A percentile compares a stretch with the other conserved stretches of the same genome.
phyloP scores from a whole-genome alignment of 2,329 filamentous ascomycete genomes.

The Phaeophleospora eucalypticola region DNA sequence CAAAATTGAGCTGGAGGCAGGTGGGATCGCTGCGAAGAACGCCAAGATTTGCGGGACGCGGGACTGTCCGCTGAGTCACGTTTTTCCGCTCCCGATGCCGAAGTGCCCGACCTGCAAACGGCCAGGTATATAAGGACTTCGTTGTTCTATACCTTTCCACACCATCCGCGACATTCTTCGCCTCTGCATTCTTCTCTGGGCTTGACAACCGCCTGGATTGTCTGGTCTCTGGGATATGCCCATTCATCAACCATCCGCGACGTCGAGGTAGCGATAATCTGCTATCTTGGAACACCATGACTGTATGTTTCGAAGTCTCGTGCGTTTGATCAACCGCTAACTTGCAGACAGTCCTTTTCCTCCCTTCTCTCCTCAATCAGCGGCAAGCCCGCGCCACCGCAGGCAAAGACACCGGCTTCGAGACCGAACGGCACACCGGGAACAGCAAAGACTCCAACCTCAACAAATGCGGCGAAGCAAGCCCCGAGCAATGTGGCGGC shows the following conservation, averaged over 20 bases:
- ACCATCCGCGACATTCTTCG: conserved; percentile 1
- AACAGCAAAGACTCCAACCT: conserved; percentile 13
- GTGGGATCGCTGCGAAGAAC: too few species aligned
- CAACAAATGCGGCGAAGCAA: conserved; percentile 19
- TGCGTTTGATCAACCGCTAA: conserved; percentile 12
- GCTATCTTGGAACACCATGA: conserved; percentile 15
- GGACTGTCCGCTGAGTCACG: too few species aligned
- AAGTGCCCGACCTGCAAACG: background rate
- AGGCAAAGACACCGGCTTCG: conserved; percentile 14
- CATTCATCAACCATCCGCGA: background rate
- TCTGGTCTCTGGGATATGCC: conserved; percentile 10
- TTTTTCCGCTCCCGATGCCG: too few species aligned
- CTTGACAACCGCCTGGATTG: background rate
- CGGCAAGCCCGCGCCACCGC: conserved; percentile 22
- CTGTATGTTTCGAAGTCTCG: conserved; percentile 12
- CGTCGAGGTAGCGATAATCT: conserved; percentile 13
- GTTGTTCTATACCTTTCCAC: background rate
- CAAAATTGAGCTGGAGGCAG: too few species aligned
- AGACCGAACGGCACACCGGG: conserved; percentile 14
- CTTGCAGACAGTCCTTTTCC: conserved; percentile 28
- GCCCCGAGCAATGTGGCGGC: conserved; percentile 25
- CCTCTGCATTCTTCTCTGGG: background rate
- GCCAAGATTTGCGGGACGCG: too few species aligned
- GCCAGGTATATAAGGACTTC: background rate
- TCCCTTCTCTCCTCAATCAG: conserved; percentile 30